Evolutionary conservation across 129 eudicot genomes (phyloP).

Genomic region (Saussurea involucrata): DNA sequence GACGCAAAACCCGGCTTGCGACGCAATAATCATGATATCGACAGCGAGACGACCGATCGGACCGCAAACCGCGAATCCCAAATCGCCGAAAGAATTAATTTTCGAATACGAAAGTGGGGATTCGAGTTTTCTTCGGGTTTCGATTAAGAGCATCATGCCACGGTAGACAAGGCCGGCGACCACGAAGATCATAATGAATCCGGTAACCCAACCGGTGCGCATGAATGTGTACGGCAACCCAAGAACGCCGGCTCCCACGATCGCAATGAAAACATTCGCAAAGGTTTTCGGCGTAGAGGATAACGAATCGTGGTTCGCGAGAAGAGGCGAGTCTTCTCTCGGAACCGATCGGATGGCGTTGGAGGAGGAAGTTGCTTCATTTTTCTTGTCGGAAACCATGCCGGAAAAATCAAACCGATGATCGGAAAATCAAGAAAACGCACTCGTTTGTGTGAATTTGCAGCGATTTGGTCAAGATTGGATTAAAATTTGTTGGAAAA

Average conservation of each 20-base stretch:
- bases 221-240: conserved; percentile 84
- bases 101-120: conserved; percentile 32
- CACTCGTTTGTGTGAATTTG: background rate
- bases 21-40: conserved; percentile 46
- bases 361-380: conserved; percentile 24
- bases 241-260: conserved; percentile 86
- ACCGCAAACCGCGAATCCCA: conserved; percentile 62
- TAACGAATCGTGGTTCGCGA: conserved; percentile 25
- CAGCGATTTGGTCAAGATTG: background rate
- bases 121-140: conserved; percentile 47
- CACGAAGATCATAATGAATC: conserved; percentile 37
- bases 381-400: conserved; percentile 20
- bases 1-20: conserved; percentile 63
- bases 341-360: conserved; percentile 11
- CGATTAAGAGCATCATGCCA: conserved; percentile 58
- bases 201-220: conserved; percentile 73
- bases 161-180: conserved; percentile 58
- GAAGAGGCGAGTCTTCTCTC: conserved; percentile 50
- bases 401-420: background rate
- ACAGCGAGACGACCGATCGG: conserved; percentile 46
- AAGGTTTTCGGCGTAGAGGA: conserved; percentile 77
- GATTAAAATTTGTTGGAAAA: background rate
- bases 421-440: background rate
- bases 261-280: conserved; percentile 74
- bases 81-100: conserved; percentile 55